A percentile compares a stretch with the other conserved stretches of the same genome.
Conservation (phyloP, 176 grass and related monocot genomes). For the Aechmea fasciata region DNA sequence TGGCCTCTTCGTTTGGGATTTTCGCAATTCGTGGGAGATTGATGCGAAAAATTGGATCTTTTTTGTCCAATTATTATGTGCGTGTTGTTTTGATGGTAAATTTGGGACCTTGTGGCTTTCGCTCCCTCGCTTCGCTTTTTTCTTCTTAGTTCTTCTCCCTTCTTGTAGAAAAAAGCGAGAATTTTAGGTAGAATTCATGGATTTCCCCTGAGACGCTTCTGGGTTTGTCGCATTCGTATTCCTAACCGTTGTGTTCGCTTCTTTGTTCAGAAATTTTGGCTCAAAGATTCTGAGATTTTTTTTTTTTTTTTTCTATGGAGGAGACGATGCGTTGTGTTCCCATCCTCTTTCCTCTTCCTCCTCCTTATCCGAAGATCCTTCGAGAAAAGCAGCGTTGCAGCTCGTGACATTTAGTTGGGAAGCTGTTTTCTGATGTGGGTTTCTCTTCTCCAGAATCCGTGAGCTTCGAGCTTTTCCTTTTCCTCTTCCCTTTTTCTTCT, state of each 20-base stretch:
- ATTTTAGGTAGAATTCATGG: conserved; percentile 26
- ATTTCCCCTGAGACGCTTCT: conserved; percentile 21
- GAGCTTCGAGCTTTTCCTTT: conserved; percentile 4
- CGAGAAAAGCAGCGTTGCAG: conserved; percentile 15
- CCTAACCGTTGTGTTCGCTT: background rate
- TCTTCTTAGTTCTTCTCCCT: background rate
- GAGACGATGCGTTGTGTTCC: conserved; percentile 21
- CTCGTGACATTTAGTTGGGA: conserved; percentile 79
- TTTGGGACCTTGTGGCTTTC: conserved; percentile 4
- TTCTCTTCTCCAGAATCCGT: conserved; percentile 15
- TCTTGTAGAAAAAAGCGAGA: background rate
- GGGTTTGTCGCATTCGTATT: conserved; percentile 11
- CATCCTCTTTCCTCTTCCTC: background rate
- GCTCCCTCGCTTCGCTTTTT: background rate
- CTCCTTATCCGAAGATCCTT: conserved; percentile 52
- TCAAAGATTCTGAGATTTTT: conserved; percentile 19
- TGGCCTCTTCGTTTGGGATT: conserved; percentile 7
- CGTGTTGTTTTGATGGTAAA: conserved; percentile 1
- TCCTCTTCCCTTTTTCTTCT: background rate
- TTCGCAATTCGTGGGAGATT: conserved; percentile 20
- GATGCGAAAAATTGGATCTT: conserved; percentile 9
- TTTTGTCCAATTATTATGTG: background rate
- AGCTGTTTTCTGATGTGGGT: conserved; percentile 19
- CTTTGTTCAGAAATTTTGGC: background rate
- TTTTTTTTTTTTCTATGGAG: conserved; percentile 21